Base-by-base conservation (phyloP, 441 rosid species). In the Adansonia madagascariensis region DNA sequence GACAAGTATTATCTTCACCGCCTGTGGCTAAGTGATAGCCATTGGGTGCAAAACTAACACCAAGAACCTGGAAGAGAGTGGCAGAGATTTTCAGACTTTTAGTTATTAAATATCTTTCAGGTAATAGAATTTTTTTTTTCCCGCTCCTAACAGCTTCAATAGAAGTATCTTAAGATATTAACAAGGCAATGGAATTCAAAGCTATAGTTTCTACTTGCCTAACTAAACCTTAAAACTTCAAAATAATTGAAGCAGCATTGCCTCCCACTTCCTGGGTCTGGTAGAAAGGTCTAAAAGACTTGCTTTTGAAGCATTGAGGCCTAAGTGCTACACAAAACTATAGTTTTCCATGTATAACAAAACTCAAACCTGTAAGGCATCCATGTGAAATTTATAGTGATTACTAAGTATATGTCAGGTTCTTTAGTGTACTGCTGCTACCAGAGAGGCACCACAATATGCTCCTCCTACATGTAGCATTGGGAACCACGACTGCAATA, bases 21-120 rank as follows among this genome's bases (percentile, higher is more conserved):
- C 98, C 97, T 20, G 97, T 92, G 12, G 98, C 97, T 79, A 92
- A 82, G 87, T 92, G 99, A 83, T 92, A 91, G 22, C 99, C 98
- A 85, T 92, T 94, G 41, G 98, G 97, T 75, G 99, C 94, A 83
- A 96, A 96, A 82, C 86, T 89, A 79, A 90, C 85, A 24, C 97
- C 88, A 61, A 90, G 91, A 80, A 94, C 87, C 99, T 95, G 88
- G 15, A 86, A 83, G 39, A 78, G 41, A 27, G 59, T 3, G 79
- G 64, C 18, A 79, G 2, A 71, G 11, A 82, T 49, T 62, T 55
- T 64, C 39, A 10, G 17, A 22, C 65, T 60, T 43, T 74, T 60
- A 75, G 57, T 52, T 53, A 74, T 17, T 67, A 69, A 35, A 20
- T 73, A 47, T 43, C 67, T 27, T 64, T 39, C 20, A 78, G 24